Base-by-base conservation (phyloP, 2,329 filamentous ascomycete species). In the Fusarium goolgardi region DNA sequence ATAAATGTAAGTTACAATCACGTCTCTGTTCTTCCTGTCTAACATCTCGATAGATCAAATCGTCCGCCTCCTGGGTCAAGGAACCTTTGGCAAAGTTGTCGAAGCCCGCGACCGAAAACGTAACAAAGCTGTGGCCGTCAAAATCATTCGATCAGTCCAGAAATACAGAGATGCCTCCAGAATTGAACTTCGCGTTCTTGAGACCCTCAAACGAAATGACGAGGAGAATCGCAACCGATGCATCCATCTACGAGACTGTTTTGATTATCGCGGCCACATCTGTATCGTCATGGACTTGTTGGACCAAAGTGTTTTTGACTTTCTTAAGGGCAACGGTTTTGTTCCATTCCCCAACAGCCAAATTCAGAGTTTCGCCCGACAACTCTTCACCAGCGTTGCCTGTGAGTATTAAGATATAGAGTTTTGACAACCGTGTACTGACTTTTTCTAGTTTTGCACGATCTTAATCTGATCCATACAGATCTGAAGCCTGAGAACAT, bases 291-390 rank as follows among this genome's bases (percentile, higher is more conserved):
- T 89, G 87, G 88, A 90, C 69, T 80, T 90, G 5, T 87, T 98
- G 32, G 95, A 95, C 47, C 95, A 97, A 76, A 98, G 95, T 74
- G 95, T 99, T 53, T 99, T 99, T 77, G 96, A 99, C 80, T 99
- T 99, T 73, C 85, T 99, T 47, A 99, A 99, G 82, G 90, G 91
- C 75, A 98, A 98, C 76, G 87, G 88, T 69, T 99, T 99, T 76
- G 94, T 97, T 20, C 96, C 96, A 1, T 99, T 99, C 75, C 96
- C 96, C 15, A 98, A 96, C 83, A 97, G 94, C 70, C 96, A 99
- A 79, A 99, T 99, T 61, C 96, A 98, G 79, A 95, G 88, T 77
- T 98, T 99, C 83, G 96, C 96, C 47, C 89, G 95, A 50, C 96
- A 99, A 77, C 84, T 99, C 18, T 92, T 99, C 65, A 98, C 95